Percentiles rank a stretch among this genome's conserved stretches.
These are phyloP conservation scores for Agaricus subrufescens DNA, from an alignment of 768 basidiomycete genomes.

Conservation along the genomic window DNA sequence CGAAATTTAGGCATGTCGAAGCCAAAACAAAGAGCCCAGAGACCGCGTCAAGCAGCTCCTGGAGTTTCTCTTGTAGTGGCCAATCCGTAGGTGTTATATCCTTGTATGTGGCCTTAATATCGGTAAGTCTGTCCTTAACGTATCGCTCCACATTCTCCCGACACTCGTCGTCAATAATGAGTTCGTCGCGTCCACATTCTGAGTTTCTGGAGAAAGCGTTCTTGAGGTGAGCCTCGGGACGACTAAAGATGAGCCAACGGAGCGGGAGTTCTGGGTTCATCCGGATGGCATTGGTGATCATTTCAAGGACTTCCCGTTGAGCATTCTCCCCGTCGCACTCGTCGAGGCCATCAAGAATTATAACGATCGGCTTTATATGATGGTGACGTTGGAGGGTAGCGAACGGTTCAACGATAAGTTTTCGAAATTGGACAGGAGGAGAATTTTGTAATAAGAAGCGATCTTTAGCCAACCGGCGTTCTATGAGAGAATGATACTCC, in stretches of 20 bases:
- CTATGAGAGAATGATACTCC: neutral
- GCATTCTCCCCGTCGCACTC: slow-evolving; percentile 3
- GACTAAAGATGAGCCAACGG: slow-evolving; percentile 1
- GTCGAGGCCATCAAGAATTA: slow-evolving; percentile 4
- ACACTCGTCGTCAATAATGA: neutral
- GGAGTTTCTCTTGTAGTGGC: neutral
- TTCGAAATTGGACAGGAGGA: neutral
- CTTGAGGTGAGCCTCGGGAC: neutral
- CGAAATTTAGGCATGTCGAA: neutral
- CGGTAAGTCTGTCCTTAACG: neutral
- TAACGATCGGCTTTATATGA: neutral
- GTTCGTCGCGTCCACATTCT: neutral
- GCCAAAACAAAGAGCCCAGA: neutral
- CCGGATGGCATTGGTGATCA: neutral
- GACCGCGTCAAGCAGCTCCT: neutral
- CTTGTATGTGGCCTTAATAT: neutral
- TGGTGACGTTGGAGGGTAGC: neutral
- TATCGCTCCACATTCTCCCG: neutral
- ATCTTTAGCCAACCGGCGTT: neutral
- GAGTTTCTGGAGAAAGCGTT: neutral
- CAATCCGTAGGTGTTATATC: neutral
- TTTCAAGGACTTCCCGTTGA: neutral
- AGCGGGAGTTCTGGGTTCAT: neutral
- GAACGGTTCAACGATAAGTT: slow-evolving; percentile 5
- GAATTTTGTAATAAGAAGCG: neutral